Conservation (phyloP, 2,329 filamentous ascomycete species). For the Trichoderma sp. region DNA sequence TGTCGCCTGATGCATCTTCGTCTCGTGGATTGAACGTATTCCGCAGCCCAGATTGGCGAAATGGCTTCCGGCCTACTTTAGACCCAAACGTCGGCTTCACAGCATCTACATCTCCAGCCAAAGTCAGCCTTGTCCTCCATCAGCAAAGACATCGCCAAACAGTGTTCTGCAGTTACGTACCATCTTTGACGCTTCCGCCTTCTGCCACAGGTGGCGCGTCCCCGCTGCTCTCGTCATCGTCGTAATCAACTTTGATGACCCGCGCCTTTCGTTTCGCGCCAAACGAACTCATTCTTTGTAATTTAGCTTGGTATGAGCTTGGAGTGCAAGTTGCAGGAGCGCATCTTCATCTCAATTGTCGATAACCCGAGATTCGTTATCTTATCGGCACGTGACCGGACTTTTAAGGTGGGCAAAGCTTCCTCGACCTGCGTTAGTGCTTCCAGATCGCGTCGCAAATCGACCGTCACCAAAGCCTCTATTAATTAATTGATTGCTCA, state of each 20-base stretch:
- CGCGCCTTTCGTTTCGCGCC: constrained; percentile 65
- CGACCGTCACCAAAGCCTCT: constrained; percentile 23
- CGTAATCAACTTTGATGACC: constrained; percentile 69
- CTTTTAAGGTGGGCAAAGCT: constrained; percentile 27
- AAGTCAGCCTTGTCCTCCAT: constrained; percentile 37
- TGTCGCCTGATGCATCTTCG: constrained; percentile 29
- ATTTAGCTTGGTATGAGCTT: background rate
- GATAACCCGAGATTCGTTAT: constrained; percentile 28
- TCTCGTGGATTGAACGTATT: constrained; percentile 52
- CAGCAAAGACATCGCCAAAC: constrained; percentile 31
- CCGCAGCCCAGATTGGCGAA: constrained; percentile 57
- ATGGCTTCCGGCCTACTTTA: constrained; percentile 50
- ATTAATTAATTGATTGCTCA: constrained; percentile 38
- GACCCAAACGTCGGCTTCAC: constrained; percentile 39
- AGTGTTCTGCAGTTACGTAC: constrained; percentile 33
- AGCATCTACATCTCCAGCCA: constrained; percentile 28
- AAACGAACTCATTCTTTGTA: constrained; percentile 53
- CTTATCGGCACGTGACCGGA: constrained; percentile 50
- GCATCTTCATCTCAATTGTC: constrained; percentile 5
- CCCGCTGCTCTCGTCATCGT: constrained; percentile 54
- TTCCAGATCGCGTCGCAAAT: constrained; percentile 29
- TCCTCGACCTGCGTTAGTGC: constrained; percentile 24
- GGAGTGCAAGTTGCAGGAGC: background rate
- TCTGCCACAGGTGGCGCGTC: constrained; percentile 24
- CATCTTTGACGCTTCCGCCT: constrained; percentile 31